A percentile compares a stretch with the other conserved stretches of the same genome.
Evolutionary conservation across 345 rosid genomes (phyloP).

Genomic region (Sapria himalayana): DNA sequence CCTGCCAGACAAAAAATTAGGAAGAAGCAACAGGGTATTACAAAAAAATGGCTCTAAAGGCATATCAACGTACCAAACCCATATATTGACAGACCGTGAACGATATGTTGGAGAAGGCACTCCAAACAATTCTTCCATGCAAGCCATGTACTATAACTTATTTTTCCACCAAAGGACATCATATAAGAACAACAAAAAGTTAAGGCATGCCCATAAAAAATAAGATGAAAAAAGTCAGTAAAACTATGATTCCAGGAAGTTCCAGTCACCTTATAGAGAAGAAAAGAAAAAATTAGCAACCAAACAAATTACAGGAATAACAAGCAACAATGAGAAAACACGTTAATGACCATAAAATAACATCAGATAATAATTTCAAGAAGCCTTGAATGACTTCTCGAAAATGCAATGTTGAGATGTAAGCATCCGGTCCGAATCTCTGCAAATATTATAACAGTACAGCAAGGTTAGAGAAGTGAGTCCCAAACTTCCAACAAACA

Average conservation of each 20-base stretch:
- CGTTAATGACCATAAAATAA: conserved; percentile 26
- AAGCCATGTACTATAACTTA: no score
- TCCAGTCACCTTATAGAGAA: conserved; percentile 12
- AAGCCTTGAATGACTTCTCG: conserved; percentile 14
- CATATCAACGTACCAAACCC: no score
- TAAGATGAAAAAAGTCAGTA: neutral
- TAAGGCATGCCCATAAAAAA: neutral
- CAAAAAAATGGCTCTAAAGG: no score
- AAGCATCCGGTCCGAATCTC: conserved; percentile 35
- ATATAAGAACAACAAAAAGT: conserved; percentile 3
- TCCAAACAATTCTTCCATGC: no score
- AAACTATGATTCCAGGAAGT: conserved; percentile 9
- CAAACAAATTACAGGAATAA: conserved; percentile 14
- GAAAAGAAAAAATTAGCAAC: conserved; percentile 14
- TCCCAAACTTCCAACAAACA: conserved; percentile 98
- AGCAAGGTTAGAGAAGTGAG: conserved; percentile 98
- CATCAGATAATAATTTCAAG: conserved; percentile 14
- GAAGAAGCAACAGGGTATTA: no score
- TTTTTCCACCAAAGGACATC: no score
- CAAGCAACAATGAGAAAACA: conserved; percentile 17
- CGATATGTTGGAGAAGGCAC: no score
- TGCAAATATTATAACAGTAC: conserved; percentile 98
- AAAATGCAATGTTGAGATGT: conserved; percentile 9
- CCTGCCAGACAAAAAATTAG: conserved; percentile 29
- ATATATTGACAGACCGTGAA: no score